A percentile compares a stretch with the other conserved stretches of the same genome.
Evolutionary conservation across 148 eudicot species (phyloP).

Genomic region (Rhododendron henanense): DNA sequence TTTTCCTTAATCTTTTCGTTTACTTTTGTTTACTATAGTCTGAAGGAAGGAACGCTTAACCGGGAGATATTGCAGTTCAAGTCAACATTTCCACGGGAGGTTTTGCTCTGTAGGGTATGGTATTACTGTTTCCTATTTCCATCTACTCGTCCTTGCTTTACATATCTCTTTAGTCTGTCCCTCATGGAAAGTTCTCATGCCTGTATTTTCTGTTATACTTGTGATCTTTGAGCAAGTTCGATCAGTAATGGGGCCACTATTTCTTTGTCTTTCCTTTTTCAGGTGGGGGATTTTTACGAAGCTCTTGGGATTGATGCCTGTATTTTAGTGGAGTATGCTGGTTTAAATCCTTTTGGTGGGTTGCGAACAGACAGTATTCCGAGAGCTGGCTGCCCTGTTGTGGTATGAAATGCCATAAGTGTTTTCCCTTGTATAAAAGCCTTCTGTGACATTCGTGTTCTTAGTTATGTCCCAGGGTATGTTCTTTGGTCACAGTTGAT

Average conservation of each 20-base stretch:
- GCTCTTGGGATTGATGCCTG: conserved; percentile 97
- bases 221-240: not conserved
- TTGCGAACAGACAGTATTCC: conserved; percentile 92
- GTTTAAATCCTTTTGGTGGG: conserved; percentile 95
- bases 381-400: conserved; percentile 94
- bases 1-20: not conserved
- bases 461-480: not conserved
- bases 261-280: conserved; percentile 12
- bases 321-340: conserved; percentile 94
- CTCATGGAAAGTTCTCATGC: not conserved
- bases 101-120: conserved; percentile 88
- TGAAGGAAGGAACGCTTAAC: conserved; percentile 94
- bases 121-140: conserved; percentile 9
- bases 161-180: not conserved
- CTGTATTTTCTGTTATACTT: not conserved
- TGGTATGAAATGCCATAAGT: conserved; percentile 41
- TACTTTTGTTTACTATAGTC: conserved; percentile 35
- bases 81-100: conserved; percentile 95
- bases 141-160: not conserved
- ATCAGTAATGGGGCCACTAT: not conserved
- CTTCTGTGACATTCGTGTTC: not conserved
- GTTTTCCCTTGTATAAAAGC: conserved; percentile 1
- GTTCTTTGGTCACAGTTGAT: not conserved
- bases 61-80: conserved; percentile 91
- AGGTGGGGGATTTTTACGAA: conserved; percentile 98